Evolutionary conservation across 441 rosid genomes (phyloP), one percentile per base, ranked within the genome.

Genomic region (Manihot esculenta): DNA sequence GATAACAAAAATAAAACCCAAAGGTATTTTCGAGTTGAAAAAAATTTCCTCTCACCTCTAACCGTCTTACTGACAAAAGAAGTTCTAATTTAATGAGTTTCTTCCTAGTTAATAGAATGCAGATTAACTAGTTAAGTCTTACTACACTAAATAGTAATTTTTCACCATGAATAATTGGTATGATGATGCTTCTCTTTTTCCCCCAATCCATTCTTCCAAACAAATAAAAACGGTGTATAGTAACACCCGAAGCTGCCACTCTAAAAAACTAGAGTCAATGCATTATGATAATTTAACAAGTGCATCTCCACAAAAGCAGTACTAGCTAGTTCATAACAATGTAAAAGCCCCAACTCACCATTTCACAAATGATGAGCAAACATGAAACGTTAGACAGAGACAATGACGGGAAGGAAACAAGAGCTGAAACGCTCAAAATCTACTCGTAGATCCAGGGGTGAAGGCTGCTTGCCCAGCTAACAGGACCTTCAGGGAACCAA

Each of bases 401-500:
- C 24, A 33, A 26, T 4, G 21, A 45, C 64, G 7, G 14, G 33
- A 14, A 18, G 51, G 47, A 55, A 65, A 20, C 44, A 53, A 21
- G 30, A 44, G 47, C 60, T 4, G 21, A 27, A 57, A 33, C 0
- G 55, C 1, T 18, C 24, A 11, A 20, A 59, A 26, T 64, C 75
- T 79, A 88, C 60, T 94, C 99, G 30, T 92, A 90, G 87, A 94
- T 81, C 99, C 97, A 94, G 5, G 87, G 81, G 62, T 78, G 83
- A 70, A 86, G 79, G 79, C 89, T 90, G 90, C 92, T 90, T 71
- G 87, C 86, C 97, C 97, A 92, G 89, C 68, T 78, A 18, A 83
- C 88, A 35, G 87, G 85, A 21, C 90, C 88, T 30, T 94, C 97
- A 0, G 97, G 93, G 80, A 94, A 94, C 99, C 99, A 94, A 76